phyloP scores from a whole-genome alignment of 192 early-diverging fungal genomes.

The Phlyctochytrium arcticum region DNA sequence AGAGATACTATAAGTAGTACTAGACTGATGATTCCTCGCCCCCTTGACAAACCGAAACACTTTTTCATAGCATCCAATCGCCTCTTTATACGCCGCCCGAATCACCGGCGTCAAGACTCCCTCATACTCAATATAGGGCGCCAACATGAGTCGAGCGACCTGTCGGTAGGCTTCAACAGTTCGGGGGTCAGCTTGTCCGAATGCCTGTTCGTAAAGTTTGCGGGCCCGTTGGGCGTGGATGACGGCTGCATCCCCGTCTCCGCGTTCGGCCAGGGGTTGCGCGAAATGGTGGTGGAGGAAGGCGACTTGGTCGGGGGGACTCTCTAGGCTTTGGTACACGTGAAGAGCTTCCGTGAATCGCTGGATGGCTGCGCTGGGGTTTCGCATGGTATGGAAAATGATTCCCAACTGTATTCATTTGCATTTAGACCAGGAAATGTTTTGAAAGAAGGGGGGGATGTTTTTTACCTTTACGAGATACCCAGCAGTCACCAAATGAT shows the following conservation, averaged over 20 bases:
- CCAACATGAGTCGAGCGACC: slow-evolving; percentile 39
- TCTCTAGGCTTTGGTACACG: slow-evolving; percentile 22
- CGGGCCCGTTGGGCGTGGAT: slow-evolving; percentile 34
- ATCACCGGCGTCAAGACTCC: slow-evolving; percentile 44
- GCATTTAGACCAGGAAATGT: neutral
- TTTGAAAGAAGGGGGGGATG: neutral
- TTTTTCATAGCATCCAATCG: slow-evolving; percentile 46
- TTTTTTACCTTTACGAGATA: slow-evolving; percentile 39
- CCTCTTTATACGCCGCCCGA: slow-evolving; percentile 39
- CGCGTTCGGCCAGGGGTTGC: slow-evolving; percentile 29
- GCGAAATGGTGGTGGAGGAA: slow-evolving; percentile 44
- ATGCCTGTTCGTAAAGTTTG: slow-evolving; percentile 35
- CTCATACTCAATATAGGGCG: slow-evolving; percentile 30
- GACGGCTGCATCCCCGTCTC: slow-evolving; percentile 43
- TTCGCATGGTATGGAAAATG: neutral
- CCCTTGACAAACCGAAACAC: slow-evolving; percentile 45
- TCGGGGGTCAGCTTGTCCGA: slow-evolving; percentile 40
- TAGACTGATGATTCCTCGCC: neutral
- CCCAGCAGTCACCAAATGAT: slow-evolving; percentile 42
- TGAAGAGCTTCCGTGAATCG: slow-evolving; percentile 41
- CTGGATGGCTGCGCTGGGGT: slow-evolving; percentile 30
- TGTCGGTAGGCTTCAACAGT: slow-evolving; percentile 44
- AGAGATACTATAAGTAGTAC: neutral
- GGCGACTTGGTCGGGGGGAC: slow-evolving; percentile 25
- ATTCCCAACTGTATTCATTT: neutral